These are phyloP conservation scores for Jimgerdemannia lactiflua DNA, from an alignment of 192 early-diverging fungal species.

Conservation along the genomic window DNA sequence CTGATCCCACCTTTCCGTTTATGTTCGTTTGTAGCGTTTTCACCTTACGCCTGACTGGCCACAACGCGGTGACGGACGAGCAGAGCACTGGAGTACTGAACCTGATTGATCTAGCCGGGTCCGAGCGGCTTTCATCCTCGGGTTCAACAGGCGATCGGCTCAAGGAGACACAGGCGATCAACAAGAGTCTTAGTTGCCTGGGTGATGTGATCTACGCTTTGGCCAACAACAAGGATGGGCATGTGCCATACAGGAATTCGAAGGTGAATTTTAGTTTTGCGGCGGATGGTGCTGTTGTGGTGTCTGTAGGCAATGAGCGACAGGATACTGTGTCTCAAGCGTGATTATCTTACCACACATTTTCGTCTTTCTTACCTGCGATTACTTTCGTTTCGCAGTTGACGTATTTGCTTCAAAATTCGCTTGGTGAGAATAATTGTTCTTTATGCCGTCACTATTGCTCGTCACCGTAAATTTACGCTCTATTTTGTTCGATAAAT, in stretches of 20 bases:
- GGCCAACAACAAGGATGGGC: constrained; percentile 65
- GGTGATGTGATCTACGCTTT: constrained; percentile 91
- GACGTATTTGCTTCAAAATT: constrained; percentile 72
- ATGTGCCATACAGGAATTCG: constrained; percentile 95
- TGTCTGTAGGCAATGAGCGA: not conserved
- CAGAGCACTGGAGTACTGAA: constrained; percentile 76
- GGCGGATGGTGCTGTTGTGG: too few relatives aligned
- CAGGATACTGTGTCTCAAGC: not conserved
- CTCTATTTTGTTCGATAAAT: too few relatives aligned
- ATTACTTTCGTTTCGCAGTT: constrained; percentile 42
- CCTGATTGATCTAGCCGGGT: constrained; percentile 94
- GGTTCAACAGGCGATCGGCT: constrained; percentile 86
- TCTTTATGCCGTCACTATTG: too few relatives aligned
- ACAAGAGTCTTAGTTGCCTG: constrained; percentile 86
- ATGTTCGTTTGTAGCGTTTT: constrained; percentile 70
- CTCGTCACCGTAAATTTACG: too few relatives aligned
- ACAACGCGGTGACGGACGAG: constrained; percentile 74
- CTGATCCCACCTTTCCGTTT: not conserved
- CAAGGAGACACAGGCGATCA: constrained; percentile 95
- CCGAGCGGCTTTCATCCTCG: constrained; percentile 79
- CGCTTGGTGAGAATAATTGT: constrained; percentile 48
- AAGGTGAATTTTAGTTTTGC: constrained; percentile 50
- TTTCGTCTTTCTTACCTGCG: constrained; percentile 2
- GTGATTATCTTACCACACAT: not conserved
- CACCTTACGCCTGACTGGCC: constrained; percentile 74